Conservation (phyloP, 257 asterid genomes). For the Verbena officinalis region DNA sequence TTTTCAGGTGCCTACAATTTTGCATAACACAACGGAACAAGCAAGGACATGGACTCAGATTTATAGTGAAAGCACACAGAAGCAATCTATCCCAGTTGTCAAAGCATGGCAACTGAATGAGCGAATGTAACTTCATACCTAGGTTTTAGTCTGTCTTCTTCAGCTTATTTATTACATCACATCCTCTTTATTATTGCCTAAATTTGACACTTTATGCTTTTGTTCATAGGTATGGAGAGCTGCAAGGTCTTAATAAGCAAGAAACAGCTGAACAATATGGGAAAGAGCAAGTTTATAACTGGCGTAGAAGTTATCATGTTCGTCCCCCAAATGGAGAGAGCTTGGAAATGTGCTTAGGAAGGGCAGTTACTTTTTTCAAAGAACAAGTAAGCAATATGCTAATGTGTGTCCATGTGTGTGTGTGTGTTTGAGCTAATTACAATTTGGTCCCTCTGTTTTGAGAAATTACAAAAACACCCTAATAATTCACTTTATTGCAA, state of each 20-base stretch:
- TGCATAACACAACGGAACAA: constrained; percentile 70
- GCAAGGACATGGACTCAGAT: constrained; percentile 76
- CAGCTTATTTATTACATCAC: constrained; percentile 4
- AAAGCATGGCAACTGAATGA: constrained; percentile 96
- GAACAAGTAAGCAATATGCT: constrained; percentile 60
- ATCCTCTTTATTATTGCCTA: background rate
- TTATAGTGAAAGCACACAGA: constrained; percentile 62
- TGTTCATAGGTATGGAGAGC: constrained; percentile 78
- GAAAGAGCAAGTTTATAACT: constrained; percentile 83
- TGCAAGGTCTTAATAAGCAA: constrained; percentile 85
- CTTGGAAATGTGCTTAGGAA: constrained; percentile 90
- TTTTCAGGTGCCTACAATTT: constrained; percentile 75
- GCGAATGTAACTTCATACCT: constrained; percentile 63
- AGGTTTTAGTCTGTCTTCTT: constrained; percentile 11
- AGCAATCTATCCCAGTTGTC: constrained; percentile 73
- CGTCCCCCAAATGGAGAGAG: constrained; percentile 97
- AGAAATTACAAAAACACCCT: no score
- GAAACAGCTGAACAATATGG: constrained; percentile 90
- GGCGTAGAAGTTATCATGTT: constrained; percentile 93
- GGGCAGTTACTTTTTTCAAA: constrained; percentile 88
- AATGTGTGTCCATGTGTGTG: constrained; percentile 5
- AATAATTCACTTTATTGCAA: no score
- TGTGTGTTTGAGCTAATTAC: no score
- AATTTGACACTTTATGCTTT: constrained; percentile 1
- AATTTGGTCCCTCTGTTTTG: no score